phyloP scores from a whole-genome alignment of 176 grass and related monocot species.

The Thinopyrum elongatum region DNA sequence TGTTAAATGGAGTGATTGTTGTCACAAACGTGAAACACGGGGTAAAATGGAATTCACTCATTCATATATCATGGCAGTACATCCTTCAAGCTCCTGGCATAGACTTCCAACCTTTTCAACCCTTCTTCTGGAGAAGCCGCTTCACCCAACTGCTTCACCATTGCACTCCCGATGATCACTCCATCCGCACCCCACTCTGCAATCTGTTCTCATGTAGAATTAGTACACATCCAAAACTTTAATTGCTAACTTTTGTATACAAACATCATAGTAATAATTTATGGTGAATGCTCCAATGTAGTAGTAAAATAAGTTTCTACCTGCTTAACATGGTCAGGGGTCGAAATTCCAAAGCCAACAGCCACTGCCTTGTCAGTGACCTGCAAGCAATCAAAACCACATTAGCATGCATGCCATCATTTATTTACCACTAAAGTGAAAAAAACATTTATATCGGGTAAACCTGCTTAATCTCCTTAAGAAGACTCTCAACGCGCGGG shows the following conservation, averaged over 20 bases:
- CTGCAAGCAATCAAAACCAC: background rate
- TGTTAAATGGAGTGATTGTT: too few relatives aligned
- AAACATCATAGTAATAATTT: background rate
- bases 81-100: constrained; percentile 55
- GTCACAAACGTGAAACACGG: too few relatives aligned
- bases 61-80: constrained; percentile 37
- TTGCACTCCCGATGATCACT: constrained; percentile 80
- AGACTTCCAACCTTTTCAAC: constrained; percentile 47
- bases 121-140: constrained; percentile 63
- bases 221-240: too few relatives aligned
- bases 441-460: too few relatives aligned
- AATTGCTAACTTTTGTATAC: background rate
- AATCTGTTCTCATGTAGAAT: constrained; percentile 29
- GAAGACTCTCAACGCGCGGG: constrained; percentile 54
- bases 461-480: constrained; percentile 57
- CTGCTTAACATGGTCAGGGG: constrained; percentile 75
- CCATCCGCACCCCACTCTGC: constrained; percentile 82
- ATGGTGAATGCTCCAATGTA: background rate
- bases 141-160: constrained; percentile 63
- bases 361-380: constrained; percentile 76
- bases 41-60: too few relatives aligned
- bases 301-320: constrained; percentile 15
- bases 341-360: constrained; percentile 91
- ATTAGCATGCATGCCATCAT: background rate
- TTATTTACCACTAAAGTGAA: too few relatives aligned